Conservation (phyloP, 2,329 filamentous ascomycete genomes). For the Torrubiellomyces zombiae region DNA sequence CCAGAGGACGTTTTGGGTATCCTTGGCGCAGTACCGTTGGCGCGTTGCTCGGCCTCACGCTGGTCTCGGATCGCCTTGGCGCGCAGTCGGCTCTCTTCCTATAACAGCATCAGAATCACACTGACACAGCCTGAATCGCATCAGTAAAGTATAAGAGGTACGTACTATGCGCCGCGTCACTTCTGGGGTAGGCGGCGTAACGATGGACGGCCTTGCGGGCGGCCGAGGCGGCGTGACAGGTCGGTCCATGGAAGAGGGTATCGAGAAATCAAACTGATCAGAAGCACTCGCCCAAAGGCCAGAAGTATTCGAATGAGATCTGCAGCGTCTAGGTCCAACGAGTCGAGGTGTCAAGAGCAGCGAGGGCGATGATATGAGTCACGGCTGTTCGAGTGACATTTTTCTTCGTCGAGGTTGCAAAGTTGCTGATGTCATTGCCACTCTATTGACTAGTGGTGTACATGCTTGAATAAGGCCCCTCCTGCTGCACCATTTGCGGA, state of each 20-base stretch:
- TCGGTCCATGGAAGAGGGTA: constrained; percentile 23
- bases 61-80: constrained; percentile 75
- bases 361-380: not conserved
- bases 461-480: too few relatives aligned
- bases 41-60: constrained; percentile 44
- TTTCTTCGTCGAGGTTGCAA: too few relatives aligned
- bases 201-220: constrained; percentile 10
- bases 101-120: constrained; percentile 5
- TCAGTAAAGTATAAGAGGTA: too few relatives aligned
- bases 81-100: constrained; percentile 78
- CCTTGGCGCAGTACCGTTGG: constrained; percentile 22
- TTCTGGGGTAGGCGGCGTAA: constrained; percentile 36
- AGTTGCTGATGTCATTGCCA: too few relatives aligned
- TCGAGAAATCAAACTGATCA: too few relatives aligned
- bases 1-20: constrained; percentile 41
- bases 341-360: not conserved
- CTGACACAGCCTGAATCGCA: not conserved
- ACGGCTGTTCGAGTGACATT: not conserved
- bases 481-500: too few relatives aligned
- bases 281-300: not conserved
- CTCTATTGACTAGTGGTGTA: too few relatives aligned
- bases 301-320: not conserved
- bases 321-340: not conserved
- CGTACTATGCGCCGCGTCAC: constrained; percentile 38
- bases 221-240: constrained; percentile 27